A percentile compares a stretch with the other conserved stretches of the same genome.
Conservation (phyloP, 1,284 basidiomycete genomes). For the Fomitopsis betulina region DNA sequence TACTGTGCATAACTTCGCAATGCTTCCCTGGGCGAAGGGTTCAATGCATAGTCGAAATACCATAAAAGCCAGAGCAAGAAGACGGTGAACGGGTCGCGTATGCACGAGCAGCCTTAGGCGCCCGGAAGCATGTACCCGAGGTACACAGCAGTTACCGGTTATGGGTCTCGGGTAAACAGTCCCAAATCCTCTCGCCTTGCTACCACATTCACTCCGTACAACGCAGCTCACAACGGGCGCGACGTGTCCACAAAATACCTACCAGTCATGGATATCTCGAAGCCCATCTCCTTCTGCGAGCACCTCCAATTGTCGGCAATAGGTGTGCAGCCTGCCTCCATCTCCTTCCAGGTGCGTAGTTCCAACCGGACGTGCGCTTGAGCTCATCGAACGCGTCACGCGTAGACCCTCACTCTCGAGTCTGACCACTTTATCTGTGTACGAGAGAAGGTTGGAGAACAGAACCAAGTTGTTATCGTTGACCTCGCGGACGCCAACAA, state of each 20-base stretch:
- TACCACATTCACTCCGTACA: slow-evolving; percentile 21
- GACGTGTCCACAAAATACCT: slow-evolving; percentile 10
- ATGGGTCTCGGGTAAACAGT: slow-evolving; percentile 17
- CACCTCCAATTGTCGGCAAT: slow-evolving; percentile 93
- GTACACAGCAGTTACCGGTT: slow-evolving; percentile 11
- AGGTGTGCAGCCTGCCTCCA: slow-evolving; percentile 94
- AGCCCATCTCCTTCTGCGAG: slow-evolving; percentile 48
- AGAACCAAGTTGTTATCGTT: slow-evolving; percentile 96
- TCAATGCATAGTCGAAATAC: no score
- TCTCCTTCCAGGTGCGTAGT: slow-evolving; percentile 86
- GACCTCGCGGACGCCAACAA: slow-evolving; percentile 95
- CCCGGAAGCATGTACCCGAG: slow-evolving; percentile 6
- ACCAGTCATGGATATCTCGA: slow-evolving; percentile 22
- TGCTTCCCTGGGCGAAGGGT: not conserved
- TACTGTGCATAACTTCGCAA: not conserved
- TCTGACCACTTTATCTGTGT: slow-evolving; percentile 97
- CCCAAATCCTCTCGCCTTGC: slow-evolving; percentile 15
- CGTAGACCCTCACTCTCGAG: slow-evolving; percentile 85
- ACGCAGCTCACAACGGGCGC: slow-evolving; percentile 23
- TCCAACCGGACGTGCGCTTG: slow-evolving; percentile 22
- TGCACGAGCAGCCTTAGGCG: not conserved
- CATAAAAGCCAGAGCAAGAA: not conserved
- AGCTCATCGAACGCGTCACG: not conserved
- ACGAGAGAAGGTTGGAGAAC: slow-evolving; percentile 84
- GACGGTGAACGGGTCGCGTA: not conserved